Base-by-base conservation (phyloP, 2,329 filamentous ascomycete genomes). In the Colletotrichum cereale region DNA sequence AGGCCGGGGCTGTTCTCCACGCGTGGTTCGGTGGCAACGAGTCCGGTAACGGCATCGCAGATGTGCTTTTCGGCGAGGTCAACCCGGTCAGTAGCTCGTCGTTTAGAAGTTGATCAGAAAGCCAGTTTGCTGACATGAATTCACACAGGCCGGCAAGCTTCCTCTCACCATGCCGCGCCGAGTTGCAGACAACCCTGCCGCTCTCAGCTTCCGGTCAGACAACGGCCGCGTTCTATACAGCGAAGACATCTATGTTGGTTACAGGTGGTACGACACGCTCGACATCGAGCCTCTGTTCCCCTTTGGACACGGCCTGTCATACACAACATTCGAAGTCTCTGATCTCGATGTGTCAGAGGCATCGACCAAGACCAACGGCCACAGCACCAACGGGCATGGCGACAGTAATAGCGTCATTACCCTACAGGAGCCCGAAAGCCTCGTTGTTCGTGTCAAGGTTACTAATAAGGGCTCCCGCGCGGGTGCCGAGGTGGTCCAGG, bases 201-300 rank as follows among this genome's bases (percentile, higher is more conserved):
- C 90, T 79, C 82, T 92, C 69, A 93, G 92, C 80, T 94, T 88
- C 76, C 82, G 84, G 29, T 86, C 86, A 2, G 91, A 93, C 75
- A 87, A 90, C 56, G 87, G 91, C 44, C 85, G 89, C 56, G 89
- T 90, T 1, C 81, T 92, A 0, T 94, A 94, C 75, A 91, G 91
- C 24, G 92, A 94, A 79, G 92, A 92, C 62, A 85, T 94, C 44
- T 93, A 92, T 77, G 86, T 94, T 18, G 92, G 92, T 0, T 94
- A 94, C 79, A 84, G 91, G 24, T 92, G 88, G 80, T 94, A 93
- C 76, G 92, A 94, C 76, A 73, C 48, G 64, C 73, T 74, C 53
- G 75, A 34, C 66, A 75, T 11, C 60, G 85, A 89, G 5, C 83
- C 86, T 60, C 86, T 89, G 0, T 93, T 93, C 79, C 85, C 89